Percentiles rank a stretch among this genome's conserved stretches.
Conservation (phyloP, 352 stramenopile species). For the Pythium apleroticum region DNA sequence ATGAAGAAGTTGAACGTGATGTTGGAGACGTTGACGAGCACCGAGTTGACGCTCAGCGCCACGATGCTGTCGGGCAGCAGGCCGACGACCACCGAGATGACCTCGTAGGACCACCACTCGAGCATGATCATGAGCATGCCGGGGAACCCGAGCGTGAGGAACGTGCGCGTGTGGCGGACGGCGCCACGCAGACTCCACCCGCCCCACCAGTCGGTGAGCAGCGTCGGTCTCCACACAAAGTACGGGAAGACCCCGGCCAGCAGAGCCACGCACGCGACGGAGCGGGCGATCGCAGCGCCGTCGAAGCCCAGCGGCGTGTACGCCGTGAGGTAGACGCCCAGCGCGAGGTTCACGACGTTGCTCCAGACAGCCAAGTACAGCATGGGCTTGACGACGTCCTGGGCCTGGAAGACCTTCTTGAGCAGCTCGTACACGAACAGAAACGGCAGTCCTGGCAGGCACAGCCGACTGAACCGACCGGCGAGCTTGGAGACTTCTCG, state of each 20-base stretch:
- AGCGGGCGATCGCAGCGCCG: slow-evolving; percentile 74
- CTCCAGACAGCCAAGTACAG: slow-evolving; percentile 72
- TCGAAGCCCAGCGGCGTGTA: slow-evolving; percentile 79
- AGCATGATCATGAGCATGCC: slow-evolving; percentile 79
- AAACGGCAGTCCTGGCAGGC: slow-evolving; percentile 79
- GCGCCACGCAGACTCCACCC: slow-evolving; percentile 65
- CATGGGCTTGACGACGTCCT: slow-evolving; percentile 87
- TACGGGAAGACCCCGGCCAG: slow-evolving; percentile 62
- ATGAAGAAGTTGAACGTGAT: slow-evolving; percentile 83
- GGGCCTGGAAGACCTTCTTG: slow-evolving; percentile 83
- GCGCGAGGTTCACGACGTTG: slow-evolving; percentile 77
- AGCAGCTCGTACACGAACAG: slow-evolving; percentile 85
- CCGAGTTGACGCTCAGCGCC: slow-evolving; percentile 74
- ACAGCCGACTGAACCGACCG: slow-evolving; percentile 62
- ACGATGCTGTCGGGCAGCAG: slow-evolving; percentile 63
- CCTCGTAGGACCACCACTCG: slow-evolving; percentile 82
- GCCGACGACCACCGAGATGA: slow-evolving; percentile 68
- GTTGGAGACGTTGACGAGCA: slow-evolving; percentile 64
- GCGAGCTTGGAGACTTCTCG: slow-evolving; percentile 61
- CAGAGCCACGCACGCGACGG: slow-evolving; percentile 57
- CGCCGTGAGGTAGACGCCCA: slow-evolving; percentile 80
- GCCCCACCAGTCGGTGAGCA: slow-evolving; percentile 50
- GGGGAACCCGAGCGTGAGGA: slow-evolving; percentile 67
- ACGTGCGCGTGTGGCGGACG: slow-evolving; percentile 51
- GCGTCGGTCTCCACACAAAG: slow-evolving; percentile 52